Evolutionary conservation across 352 stramenopile genomes (phyloP), one percentile per base, ranked within the genome.

Genomic region (Phytophthora syringae): DNA sequence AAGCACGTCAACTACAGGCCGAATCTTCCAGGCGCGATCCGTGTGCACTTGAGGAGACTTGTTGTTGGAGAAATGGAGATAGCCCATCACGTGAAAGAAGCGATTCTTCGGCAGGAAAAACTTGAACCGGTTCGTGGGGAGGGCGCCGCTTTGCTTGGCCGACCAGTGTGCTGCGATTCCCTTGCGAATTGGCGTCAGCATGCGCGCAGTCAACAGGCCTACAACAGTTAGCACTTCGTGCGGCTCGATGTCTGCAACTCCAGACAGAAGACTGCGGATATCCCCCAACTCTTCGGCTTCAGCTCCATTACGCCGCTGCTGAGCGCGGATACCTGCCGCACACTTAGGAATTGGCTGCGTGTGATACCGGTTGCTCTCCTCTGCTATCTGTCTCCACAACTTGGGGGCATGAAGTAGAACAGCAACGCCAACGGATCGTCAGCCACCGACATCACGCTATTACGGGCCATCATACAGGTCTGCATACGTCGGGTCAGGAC

Each of bases 331-430:
- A 1, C 18, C 16, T 3, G 28, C 16, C 15, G 53, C 40, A 7
- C 42, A 28, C 2, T 6, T 5, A 7, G 21, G 20, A n/a, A 61
- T 52, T 7, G 53, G 48, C 18, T 63, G 44, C 2, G 21, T 43
- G 32, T 50, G 36, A 22, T 63, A 63, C 4, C 20, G 32, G 18
- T 56, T 63, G 16, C 10, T 55, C 13, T 63, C 44, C 6, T 36
- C 13, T 10, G 57, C 48, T 34, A 65, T 52, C 9, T 65, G 57
- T 1, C 2, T 15, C 57, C 57, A 58, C 22, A 65, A 9, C 16
- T 52, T 52, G 2, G 49, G 49, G 50, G 40, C 30, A 67, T 37
- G 16, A 67, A 66, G 16, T 60, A 66, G 24, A 60, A 67, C n/a
- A 67, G 28, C 5, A 61, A 43, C 5, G 50, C 59, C 20, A 61